Evolutionary conservation across 768 basidiomycete species (phyloP).

Genomic region (Cyathus striatus): DNA sequence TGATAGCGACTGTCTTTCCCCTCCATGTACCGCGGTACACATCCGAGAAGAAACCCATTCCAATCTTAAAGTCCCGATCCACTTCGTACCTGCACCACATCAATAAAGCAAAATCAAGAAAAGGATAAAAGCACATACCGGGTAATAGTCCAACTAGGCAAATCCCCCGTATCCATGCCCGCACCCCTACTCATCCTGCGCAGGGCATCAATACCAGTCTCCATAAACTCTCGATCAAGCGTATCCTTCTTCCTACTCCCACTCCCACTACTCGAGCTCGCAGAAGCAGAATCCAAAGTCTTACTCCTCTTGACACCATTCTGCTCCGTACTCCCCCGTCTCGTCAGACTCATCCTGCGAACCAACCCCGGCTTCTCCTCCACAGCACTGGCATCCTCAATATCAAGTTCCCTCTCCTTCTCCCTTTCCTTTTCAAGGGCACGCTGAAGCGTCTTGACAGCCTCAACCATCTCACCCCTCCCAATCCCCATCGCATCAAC

Average conservation of each 20-base stretch:
- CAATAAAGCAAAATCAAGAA: constrained; percentile 4
- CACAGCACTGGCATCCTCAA: neutral
- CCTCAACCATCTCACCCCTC: constrained; percentile 71
- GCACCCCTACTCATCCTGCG: constrained; percentile 52
- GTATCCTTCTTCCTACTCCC: constrained; percentile 32
- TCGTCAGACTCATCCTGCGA: constrained; percentile 11
- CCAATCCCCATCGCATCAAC: constrained; percentile 56
- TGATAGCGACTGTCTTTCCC: constrained; percentile 61
- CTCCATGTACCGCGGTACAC: constrained; percentile 79
- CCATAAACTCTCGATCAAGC: constrained; percentile 66
- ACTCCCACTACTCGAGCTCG: constrained; percentile 17
- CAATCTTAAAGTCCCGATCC: constrained; percentile 62
- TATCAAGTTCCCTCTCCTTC: constrained; percentile 6
- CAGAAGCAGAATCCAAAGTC: constrained; percentile 17
- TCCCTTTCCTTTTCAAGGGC: constrained; percentile 38
- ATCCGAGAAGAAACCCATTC: constrained; percentile 70
- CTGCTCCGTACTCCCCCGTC: constrained; percentile 3
- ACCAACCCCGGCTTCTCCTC: constrained; percentile 2
- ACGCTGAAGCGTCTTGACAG: constrained; percentile 74
- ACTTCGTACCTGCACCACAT: constrained; percentile 60
- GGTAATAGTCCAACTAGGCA: constrained; percentile 79
- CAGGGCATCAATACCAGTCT: constrained; percentile 68
- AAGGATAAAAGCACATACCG: constrained; percentile 25
- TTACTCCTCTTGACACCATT: constrained; percentile 9
- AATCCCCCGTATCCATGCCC: constrained; percentile 26